Evolutionary conservation across 805 yeast genomes (phyloP), one percentile per base, ranked within the genome.

Genomic region (Barnettozyma siamensis): DNA sequence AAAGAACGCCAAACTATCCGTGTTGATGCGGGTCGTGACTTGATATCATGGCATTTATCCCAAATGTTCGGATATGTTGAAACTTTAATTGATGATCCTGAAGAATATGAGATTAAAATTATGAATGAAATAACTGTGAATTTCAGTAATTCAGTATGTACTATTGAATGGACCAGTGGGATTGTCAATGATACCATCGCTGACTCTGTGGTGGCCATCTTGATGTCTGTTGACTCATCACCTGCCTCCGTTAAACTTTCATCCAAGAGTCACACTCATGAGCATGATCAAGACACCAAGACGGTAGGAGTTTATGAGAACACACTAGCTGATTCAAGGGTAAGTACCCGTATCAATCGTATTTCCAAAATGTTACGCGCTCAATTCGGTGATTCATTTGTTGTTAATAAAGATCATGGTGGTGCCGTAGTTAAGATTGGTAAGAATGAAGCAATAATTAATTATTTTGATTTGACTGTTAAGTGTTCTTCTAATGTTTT

Each of bases 21-120:
- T 40, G 84, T 93, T 36, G 80, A 81, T 57, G 94, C 96, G 5
- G 85, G 84, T 33, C 75, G 85, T 27, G 83, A 85, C 35, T 69
- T 93, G 43, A 77, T 93, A 45, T 73, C 76, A 45, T 93, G 94
- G 88, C 98, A 93, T 58, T 72, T 93, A 43, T 77, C 82, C 44
- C 98, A 89, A 58, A 93, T 93, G 99, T 93, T 91, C 71, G 98
- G 97, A 2, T 76, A 72, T 54, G 75, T 88, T 5, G 79, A 81
- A 34, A 74, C 86, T 2, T 42, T 78, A 3, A 69, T 69, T 39
- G 88, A 80, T 49, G 80, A 76, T 41, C 45, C 50, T 51, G 68
- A 75, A 17, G 75, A 67, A 45, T 67, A 72, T 44, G 72, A 72
- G 18, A 63, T 78, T 28, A 69, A 62, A 43, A 70, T 84, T n/a